These are phyloP conservation scores for Pseudogymnoascus destructans DNA, from an alignment of 2,329 filamentous ascomycete species.

Conservation along the genomic window DNA sequence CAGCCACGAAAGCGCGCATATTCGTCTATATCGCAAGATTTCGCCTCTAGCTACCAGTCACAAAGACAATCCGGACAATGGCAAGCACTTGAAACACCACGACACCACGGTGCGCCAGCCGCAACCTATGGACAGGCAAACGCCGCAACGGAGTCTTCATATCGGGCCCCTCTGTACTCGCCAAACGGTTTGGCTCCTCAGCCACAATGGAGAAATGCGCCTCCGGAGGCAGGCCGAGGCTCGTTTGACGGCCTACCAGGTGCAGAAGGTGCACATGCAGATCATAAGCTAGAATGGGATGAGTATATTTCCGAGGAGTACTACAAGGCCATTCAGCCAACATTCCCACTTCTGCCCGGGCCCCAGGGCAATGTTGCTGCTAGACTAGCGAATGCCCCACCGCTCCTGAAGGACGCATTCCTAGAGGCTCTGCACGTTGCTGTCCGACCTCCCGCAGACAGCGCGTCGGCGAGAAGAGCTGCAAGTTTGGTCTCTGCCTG, in stretches of 20 bases:
- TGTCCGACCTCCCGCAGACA: constrained; percentile 31
- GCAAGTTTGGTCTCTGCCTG: constrained; percentile 31
- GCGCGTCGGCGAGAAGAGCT: constrained; percentile 29
- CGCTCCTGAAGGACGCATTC: constrained; percentile 49
- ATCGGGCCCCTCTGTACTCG: constrained; percentile 24
- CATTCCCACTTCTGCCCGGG: constrained; percentile 51
- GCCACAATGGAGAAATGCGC: constrained; percentile 24
- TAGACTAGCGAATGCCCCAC: constrained; percentile 42
- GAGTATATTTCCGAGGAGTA: constrained; percentile 35
- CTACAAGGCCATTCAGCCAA: constrained; percentile 49
- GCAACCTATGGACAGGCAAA: constrained; percentile 9
- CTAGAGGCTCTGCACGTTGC: constrained; percentile 47
- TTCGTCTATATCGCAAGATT: constrained; percentile 34
- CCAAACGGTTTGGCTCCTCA: constrained; percentile 22
- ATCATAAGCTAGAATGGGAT: constrained; percentile 31
- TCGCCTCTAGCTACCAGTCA: constrained; percentile 29
- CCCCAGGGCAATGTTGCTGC: constrained; percentile 42
- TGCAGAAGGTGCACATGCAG: constrained; percentile 19
- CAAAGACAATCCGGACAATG: constrained; percentile 19
- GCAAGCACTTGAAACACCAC: constrained; percentile 17
- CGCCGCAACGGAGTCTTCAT: neutral
- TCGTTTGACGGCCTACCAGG: constrained; percentile 20
- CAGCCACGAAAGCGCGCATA: constrained; percentile 34
- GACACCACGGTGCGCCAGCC: constrained; percentile 16
- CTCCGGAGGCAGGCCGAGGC: constrained; percentile 19